These are phyloP conservation scores for Przewalskia tangutica DNA, from an alignment of 257 asterid genomes.

Conservation along the genomic window DNA sequence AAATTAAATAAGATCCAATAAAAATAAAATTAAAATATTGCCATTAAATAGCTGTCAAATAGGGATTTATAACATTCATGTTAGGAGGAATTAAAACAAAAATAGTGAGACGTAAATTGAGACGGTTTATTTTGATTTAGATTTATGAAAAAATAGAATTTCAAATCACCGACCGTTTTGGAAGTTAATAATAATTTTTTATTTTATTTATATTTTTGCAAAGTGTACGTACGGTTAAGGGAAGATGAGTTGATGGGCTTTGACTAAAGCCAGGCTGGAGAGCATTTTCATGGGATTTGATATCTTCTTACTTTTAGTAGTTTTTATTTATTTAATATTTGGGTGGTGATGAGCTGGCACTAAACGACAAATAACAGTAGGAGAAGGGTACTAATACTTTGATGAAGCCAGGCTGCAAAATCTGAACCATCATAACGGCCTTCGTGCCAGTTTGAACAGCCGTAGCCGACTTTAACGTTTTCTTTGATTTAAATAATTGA, in stretches of 20 bases:
- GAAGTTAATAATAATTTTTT: conserved; percentile 39
- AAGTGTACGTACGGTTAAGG: neutral
- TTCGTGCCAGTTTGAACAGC: conserved; percentile 11
- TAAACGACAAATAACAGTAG: conserved; percentile 25
- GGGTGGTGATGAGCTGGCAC: conserved; percentile 14
- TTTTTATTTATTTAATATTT: neutral
- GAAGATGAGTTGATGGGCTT: conserved; percentile 24
- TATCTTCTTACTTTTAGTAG: conserved; percentile 14
- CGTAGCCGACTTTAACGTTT: conserved; percentile 4
- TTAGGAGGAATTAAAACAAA: no score
- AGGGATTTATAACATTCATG: no score
- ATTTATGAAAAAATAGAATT: conserved; percentile 12
- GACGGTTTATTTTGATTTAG: neutral
- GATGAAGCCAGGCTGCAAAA: conserved; percentile 47
- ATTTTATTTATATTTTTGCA: neutral
- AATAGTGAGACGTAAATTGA: no score
- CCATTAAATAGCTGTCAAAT: no score
- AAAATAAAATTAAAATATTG: no score
- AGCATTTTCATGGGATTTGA: conserved; percentile 25
- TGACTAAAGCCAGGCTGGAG: conserved; percentile 49
- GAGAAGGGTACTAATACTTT: conserved; percentile 16
- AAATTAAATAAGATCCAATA: no score
- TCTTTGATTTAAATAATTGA: neutral
- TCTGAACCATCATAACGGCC: conserved; percentile 54
- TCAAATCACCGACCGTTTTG: conserved; percentile 77